A percentile compares a stretch with the other conserved stretches of the same genome.
Evolutionary conservation across 345 rosid species (phyloP).

Genomic region (Gossypium anomalum): DNA sequence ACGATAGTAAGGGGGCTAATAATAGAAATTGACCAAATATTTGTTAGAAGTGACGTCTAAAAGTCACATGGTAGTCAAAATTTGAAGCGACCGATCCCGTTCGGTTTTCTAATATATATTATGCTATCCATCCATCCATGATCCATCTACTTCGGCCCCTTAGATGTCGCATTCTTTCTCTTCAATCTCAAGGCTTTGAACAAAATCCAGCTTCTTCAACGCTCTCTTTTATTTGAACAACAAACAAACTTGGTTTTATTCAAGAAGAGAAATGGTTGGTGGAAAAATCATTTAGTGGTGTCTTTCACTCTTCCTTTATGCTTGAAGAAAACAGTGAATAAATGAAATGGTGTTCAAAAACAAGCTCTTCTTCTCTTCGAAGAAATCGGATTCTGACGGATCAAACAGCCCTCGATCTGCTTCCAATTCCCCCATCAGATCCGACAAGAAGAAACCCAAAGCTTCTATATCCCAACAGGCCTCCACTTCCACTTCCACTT

Average conservation of each 20-base stretch:
- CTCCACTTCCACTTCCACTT: constrained; percentile 15
- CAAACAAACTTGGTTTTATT: not conserved
- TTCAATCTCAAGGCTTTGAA: not conserved
- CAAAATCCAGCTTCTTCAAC: not conserved
- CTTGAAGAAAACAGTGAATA: constrained; percentile 1
- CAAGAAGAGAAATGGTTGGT: not conserved
- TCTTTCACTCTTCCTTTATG: not conserved
- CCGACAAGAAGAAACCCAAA: constrained; percentile 79
- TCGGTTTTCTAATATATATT: not conserved
- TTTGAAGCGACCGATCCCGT: not conserved
- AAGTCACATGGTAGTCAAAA: too few species aligned
- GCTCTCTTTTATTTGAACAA: not conserved
- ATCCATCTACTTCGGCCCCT: not conserved
- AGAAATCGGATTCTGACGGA: constrained; percentile 84
- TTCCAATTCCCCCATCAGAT: constrained; percentile 85
- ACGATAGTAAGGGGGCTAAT: too few species aligned
- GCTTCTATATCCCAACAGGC: constrained; percentile 33
- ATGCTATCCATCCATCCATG: not conserved
- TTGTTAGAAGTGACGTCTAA: too few species aligned
- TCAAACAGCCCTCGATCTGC: constrained; percentile 89
- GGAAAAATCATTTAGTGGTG: not conserved
- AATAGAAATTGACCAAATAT: too few species aligned
- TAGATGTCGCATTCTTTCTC: not conserved
- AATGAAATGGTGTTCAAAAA: constrained; percentile 84
- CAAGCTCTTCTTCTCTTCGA: constrained; percentile 86